These are phyloP conservation scores for Colletotrichum liriopes DNA, from an alignment of 2,329 filamentous ascomycete species.

Conservation along the genomic window DNA sequence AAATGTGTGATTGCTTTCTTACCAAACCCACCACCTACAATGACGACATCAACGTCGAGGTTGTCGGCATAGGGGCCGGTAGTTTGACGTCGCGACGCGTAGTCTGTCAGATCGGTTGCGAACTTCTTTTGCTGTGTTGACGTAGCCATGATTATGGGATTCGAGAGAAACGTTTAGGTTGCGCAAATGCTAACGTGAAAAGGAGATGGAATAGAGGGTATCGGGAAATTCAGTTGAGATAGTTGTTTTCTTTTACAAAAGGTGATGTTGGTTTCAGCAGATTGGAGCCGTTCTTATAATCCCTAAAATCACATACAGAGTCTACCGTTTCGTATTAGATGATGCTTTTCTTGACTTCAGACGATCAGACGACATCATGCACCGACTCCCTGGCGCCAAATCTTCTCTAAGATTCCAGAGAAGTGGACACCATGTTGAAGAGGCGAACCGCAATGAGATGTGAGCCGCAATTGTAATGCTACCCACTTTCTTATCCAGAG, in stretches of 20 bases:
- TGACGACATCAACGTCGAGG: slow-evolving; percentile 60
- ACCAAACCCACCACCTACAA: slow-evolving; percentile 62
- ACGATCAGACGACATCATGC: not conserved
- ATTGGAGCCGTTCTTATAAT: slow-evolving; percentile 13
- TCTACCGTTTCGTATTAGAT: slow-evolving; percentile 23
- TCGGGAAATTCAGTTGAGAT: not conserved
- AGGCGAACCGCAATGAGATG: not conserved
- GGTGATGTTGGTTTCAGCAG: not conserved
- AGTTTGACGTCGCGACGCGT: slow-evolving; percentile 49
- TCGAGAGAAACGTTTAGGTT: not conserved
- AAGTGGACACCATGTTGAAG: not conserved
- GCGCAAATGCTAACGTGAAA: not conserved
- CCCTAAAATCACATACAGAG: too few species aligned
- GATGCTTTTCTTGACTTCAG: slow-evolving; percentile 28
- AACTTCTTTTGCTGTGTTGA: slow-evolving; percentile 52
- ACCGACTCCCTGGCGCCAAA: not conserved
- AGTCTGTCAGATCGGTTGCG: slow-evolving; percentile 59
- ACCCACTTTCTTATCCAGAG: too few species aligned
- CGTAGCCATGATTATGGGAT: slow-evolving; percentile 44
- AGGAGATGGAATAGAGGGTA: too few species aligned
- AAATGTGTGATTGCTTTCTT: slow-evolving; percentile 7
- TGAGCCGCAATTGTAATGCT: slow-evolving; percentile 17
- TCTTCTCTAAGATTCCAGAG: not conserved
- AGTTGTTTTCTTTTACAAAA: not conserved
- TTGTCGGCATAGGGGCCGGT: slow-evolving; percentile 60